A percentile compares a stretch with the other conserved stretches of the same genome.
Evolutionary conservation across 73 alveolate genomes (phyloP).

Genomic region (Symbiodinium pilosum): DNA sequence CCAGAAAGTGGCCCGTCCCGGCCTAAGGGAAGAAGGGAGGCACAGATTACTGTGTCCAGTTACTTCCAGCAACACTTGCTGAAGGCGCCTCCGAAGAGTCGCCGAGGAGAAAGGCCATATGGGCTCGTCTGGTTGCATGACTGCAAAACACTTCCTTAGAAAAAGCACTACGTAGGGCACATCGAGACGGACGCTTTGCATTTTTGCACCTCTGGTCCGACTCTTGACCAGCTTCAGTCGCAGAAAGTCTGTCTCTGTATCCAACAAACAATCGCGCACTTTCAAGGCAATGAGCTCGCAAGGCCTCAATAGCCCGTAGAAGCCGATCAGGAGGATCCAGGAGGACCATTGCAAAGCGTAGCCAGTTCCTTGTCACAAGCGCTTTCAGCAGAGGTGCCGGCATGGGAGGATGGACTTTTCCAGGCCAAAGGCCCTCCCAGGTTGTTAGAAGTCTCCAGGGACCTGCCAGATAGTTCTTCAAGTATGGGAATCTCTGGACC

Average conservation of each 20-base stretch:
- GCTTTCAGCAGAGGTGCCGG: background rate
- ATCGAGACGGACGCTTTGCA: constrained; percentile 1
- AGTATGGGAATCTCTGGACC: background rate
- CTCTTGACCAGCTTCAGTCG: background rate
- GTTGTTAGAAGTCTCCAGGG: constrained; percentile 2
- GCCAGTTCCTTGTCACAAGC: background rate
- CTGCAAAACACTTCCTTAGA: background rate
- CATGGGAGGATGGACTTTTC: background rate
- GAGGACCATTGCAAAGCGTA: background rate
- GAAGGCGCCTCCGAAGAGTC: background rate
- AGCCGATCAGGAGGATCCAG: background rate
- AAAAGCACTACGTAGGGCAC: constrained; percentile 7
- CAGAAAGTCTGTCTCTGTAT: background rate
- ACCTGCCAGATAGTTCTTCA: background rate
- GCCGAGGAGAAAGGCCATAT: background rate
- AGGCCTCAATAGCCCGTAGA: constrained; percentile 2
- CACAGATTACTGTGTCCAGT: background rate
- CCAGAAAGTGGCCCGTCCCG: constrained; percentile 31
- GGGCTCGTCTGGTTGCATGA: background rate
- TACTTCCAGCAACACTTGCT: background rate
- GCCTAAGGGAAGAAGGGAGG: background rate
- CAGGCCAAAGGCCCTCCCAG: background rate
- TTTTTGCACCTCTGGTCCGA: background rate
- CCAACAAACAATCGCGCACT: background rate
- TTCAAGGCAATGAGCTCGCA: background rate